Evolutionary conservation across 164 flowering plant genomes (phyloP), one percentile per base, ranked within the genome.

Genomic region (Buxus sempervirens): DNA sequence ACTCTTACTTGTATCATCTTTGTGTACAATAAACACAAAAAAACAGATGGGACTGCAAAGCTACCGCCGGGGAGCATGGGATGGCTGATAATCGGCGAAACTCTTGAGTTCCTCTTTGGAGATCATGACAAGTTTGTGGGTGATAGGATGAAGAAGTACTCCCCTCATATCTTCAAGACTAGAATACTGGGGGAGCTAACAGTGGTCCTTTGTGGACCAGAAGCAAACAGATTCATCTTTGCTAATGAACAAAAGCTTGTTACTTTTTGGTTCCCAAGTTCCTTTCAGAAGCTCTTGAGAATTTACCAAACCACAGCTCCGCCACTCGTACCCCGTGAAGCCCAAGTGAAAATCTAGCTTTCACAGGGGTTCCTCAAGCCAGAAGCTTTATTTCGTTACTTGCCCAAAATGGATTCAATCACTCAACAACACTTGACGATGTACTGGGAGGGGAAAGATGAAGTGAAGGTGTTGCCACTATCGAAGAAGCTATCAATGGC

Each of bases 31-130:
- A 32, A 3, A 3, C n/a, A n/a, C 38, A 32, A 32, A n/a, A n/a
- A n/a, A 32, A 32, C 7, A 7, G 38, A 32, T 7, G 38, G 38
- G 7, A 7, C 38, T 32, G 38, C 53, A 0, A 61, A 65, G 8
- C 72, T 79, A 0, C 85, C 85, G 0, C 83, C 82, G 2, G 85
- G 85, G 0, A 78, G 77, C 73, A 60, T 77, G 12, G 86, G 86
- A 51, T 82, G 81, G 82, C 86, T 83, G 3, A 9, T 80, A 20
- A 16, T 80, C 1, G 86, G 83, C 0, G 83, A 82, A 58, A 54
- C 77, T 32, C 38, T 32, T 32, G 38, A 32, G 2, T 77, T 75
- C 70, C 15, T 75, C 6, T 70, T 61, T 28, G 81, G 79, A 9
- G 72, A 66, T 32, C 78, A 81, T 0, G 82, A 82, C 28, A 77